phyloP scores from a whole-genome alignment of 108 stramenopile genomes.

The Discostella pseudostelligera region DNA sequence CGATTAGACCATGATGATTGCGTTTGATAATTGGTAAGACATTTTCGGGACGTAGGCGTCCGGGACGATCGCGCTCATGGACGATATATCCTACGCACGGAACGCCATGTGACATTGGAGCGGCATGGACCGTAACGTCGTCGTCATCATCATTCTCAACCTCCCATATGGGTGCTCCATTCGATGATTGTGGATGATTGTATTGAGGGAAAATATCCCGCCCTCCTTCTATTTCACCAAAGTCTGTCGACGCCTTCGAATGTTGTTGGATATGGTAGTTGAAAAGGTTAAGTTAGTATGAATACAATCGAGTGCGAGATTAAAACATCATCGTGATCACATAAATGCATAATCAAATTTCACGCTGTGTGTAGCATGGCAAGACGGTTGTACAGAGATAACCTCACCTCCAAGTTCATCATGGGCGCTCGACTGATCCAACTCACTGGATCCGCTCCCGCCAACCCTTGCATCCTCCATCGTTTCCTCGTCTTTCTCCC shows the following conservation, averaged over 20 bases:
- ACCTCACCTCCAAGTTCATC: conserved; percentile 54
- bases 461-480: conserved; percentile 60
- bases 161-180: conserved; percentile 86
- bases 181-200: conserved; percentile 62
- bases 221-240: conserved; percentile 42
- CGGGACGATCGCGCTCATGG: conserved; percentile 77
- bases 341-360: no score
- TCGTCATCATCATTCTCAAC: conserved; percentile 78
- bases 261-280: neutral
- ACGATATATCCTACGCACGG: conserved; percentile 94
- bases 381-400: no score
- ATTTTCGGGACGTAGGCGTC: conserved; percentile 75
- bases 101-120: conserved; percentile 93
- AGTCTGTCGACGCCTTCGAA: conserved; percentile 28
- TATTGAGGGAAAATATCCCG: conserved; percentile 77
- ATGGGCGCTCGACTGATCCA: conserved; percentile 78
- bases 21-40: conserved; percentile 75
- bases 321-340: no score
- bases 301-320: no score
- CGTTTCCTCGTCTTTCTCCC: conserved; percentile 9
- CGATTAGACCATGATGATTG: conserved; percentile 68
- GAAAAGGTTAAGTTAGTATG: no score
- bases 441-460: conserved; percentile 60
- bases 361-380: no score
- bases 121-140: conserved; percentile 79